Conservation (phyloP, 2,329 filamentous ascomycete species). For the Plectosphaerella plurivora region DNA sequence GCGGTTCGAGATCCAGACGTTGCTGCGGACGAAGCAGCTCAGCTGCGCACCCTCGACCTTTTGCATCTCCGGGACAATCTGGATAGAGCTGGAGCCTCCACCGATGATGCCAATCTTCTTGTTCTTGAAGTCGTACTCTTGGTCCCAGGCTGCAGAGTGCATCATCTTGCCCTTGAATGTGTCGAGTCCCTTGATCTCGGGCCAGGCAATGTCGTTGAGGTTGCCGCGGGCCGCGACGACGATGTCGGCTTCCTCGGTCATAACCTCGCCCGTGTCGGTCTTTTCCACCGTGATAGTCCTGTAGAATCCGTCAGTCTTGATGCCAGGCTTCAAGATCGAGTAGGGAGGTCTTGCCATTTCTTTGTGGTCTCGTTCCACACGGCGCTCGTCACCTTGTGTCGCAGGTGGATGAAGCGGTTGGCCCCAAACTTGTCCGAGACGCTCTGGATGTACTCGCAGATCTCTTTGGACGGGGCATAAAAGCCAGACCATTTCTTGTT, state of each 20-base stretch:
- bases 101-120: constrained; percentile 54
- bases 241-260: constrained; percentile 27
- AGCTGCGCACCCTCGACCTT: constrained; percentile 34
- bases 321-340: constrained; percentile 10
- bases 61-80: constrained; percentile 36
- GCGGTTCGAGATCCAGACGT: constrained; percentile 43
- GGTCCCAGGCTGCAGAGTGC: constrained; percentile 52
- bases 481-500: constrained; percentile 50
- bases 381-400: constrained; percentile 34
- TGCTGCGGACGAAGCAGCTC: constrained; percentile 42
- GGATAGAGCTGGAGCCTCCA: constrained; percentile 50
- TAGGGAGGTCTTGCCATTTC: constrained; percentile 26
- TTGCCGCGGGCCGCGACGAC: constrained; percentile 28
- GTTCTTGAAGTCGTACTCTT: constrained; percentile 40
- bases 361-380: constrained; percentile 32
- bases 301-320: constrained; percentile 4
- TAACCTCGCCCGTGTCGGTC: constrained; percentile 28
- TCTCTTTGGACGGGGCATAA: constrained; percentile 44
- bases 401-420: constrained; percentile 39
- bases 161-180: constrained; percentile 43
- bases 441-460: constrained; percentile 41
- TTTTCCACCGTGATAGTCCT: constrained; percentile 11
- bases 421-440: constrained; percentile 42
- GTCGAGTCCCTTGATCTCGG: constrained; percentile 39
- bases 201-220: constrained; percentile 40